Conservation (phyloP, 2,329 filamentous ascomycete genomes). For the Beauveria scarabaeidicola region DNA sequence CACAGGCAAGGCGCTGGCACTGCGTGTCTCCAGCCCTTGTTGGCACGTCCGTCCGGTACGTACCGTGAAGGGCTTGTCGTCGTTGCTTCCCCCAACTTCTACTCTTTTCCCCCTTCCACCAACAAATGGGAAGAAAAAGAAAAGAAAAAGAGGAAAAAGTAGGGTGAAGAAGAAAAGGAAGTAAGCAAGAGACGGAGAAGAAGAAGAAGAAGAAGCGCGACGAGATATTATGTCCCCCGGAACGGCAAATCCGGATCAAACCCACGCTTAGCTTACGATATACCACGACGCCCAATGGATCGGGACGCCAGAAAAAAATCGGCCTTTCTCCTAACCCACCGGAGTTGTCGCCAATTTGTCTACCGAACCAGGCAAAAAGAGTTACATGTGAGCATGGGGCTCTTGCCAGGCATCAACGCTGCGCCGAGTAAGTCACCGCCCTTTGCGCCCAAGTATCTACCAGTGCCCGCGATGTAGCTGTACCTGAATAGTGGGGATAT, state of each 20-base stretch:
- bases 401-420: conserved; percentile 1
- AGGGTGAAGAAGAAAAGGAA: not conserved
- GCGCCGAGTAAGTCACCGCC: conserved; percentile 4
- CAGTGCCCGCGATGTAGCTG: not conserved
- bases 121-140: conserved; percentile 6
- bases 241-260: conserved; percentile 3
- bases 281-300: conserved; percentile 4
- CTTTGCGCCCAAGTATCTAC: conserved; percentile 7
- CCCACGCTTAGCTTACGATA: conserved; percentile 6
- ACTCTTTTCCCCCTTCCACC: conserved; percentile 3
- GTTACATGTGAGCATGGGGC: conserved; percentile 7
- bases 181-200: not conserved
- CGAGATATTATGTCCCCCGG: not conserved
- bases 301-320: not conserved
- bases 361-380: not conserved
- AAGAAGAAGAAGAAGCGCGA: conserved; percentile 8
- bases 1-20: not conserved
- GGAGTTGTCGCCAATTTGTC: not conserved
- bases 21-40: too few species aligned
- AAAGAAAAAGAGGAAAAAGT: not conserved
- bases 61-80: not conserved
- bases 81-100: not conserved
- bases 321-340: not conserved
- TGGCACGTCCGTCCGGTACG: not conserved
- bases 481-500: not conserved